Conservation (phyloP, 139 green algal species). For the Coelastrella sp. region DNA sequence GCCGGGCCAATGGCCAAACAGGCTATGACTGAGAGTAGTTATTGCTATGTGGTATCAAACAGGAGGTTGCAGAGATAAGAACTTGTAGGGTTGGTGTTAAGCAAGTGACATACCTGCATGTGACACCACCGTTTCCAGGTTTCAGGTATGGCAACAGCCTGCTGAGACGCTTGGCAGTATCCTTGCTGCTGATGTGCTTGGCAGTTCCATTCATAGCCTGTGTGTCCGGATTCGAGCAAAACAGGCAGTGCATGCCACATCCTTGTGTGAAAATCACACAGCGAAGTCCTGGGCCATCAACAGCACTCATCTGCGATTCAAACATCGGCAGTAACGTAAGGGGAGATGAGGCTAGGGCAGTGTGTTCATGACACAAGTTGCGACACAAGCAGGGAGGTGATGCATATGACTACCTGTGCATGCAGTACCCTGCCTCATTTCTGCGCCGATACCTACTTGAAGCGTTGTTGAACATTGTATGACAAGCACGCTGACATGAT, state of each 20-base stretch:
- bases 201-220: not conserved
- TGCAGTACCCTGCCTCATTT: too few relatives aligned
- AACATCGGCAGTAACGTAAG: not conserved
- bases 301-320: slow-evolving; percentile 28
- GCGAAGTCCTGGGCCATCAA: slow-evolving; percentile 73
- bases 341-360: not conserved
- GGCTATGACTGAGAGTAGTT: too few relatives aligned
- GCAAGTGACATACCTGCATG: slow-evolving; percentile 35
- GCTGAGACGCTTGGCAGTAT: not conserved
- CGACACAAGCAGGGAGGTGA: not conserved
- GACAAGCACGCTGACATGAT: too few relatives aligned
- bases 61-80: too few relatives aligned
- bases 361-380: not conserved
- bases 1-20: too few relatives aligned
- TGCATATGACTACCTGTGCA: too few relatives aligned
- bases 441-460: too few relatives aligned
- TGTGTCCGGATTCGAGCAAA: slow-evolving; percentile 77
- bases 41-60: too few relatives aligned
- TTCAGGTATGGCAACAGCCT: slow-evolving; percentile 53
- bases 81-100: not conserved
- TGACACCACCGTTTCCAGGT: slow-evolving; percentile 65
- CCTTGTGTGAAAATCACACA: slow-evolving; percentile 78
- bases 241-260: slow-evolving; percentile 75
- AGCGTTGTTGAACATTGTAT: too few relatives aligned
- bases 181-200: slow-evolving; percentile 2